Conservation (phyloP, 768 basidiomycete species). For the Asterophora lycoperdoides region DNA sequence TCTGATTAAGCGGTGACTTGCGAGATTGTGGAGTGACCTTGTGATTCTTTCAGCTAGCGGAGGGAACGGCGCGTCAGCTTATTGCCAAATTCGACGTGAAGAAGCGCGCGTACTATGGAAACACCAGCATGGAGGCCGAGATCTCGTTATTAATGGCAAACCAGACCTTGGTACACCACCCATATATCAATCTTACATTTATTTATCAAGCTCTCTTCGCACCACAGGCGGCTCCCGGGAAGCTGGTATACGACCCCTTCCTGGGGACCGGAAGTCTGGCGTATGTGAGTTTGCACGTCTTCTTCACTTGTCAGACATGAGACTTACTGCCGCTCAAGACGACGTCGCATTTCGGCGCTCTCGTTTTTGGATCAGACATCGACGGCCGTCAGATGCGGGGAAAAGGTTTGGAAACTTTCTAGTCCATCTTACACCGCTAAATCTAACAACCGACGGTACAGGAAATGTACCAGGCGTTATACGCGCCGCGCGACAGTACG, state of each 20-base stretch:
- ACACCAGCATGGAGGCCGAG: constrained; percentile 97
- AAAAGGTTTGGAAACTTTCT: constrained; percentile 50
- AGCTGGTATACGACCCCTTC: constrained; percentile 93
- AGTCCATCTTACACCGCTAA: neutral
- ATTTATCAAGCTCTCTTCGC: neutral
- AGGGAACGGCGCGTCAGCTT: constrained; percentile 66
- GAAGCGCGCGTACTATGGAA: constrained; percentile 86
- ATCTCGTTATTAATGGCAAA: constrained; percentile 96
- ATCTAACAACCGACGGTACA: constrained; percentile 18
- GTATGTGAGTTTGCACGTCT: constrained; percentile 48
- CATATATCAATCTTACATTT: neutral
- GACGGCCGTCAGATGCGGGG: constrained; percentile 97
- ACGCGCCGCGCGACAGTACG: constrained; percentile 82
- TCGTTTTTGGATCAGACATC: constrained; percentile 90
- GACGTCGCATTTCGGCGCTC: constrained; percentile 81
- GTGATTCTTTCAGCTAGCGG: constrained; percentile 36
- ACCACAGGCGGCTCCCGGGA: constrained; percentile 77
- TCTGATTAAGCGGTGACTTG: constrained; percentile 13
- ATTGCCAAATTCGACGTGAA: constrained; percentile 80
- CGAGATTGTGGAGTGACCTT: neutral
- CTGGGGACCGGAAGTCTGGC: constrained; percentile 90
- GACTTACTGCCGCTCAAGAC: constrained; percentile 44
- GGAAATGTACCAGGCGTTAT: constrained; percentile 63
- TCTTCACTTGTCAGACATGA: neutral
- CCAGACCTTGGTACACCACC: constrained; percentile 68